Conservation (phyloP, 441 rosid genomes). For the Erodium texanum region DNA sequence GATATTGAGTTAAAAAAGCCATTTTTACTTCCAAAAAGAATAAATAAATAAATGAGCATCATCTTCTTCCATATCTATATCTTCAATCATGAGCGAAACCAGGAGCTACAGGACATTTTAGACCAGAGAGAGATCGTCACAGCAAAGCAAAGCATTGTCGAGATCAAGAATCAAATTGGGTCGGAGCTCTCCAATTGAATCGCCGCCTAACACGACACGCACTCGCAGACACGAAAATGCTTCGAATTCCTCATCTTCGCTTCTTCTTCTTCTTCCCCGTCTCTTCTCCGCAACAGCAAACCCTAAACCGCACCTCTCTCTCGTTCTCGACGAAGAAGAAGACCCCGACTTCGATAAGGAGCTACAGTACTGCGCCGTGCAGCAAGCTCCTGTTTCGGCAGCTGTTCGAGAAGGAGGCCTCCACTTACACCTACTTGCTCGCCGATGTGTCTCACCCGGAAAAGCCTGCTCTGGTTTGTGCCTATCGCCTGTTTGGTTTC, state of each 20-base stretch:
- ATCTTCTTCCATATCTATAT: too few species aligned
- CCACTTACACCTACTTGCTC: conserved; percentile 75
- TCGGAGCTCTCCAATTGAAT: neutral
- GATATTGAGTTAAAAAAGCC: too few species aligned
- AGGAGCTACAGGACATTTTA: neutral
- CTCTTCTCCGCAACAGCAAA: neutral
- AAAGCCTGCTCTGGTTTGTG: conserved; percentile 69
- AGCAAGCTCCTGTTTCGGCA: conserved; percentile 71
- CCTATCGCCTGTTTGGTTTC: neutral
- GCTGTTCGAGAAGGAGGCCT: conserved; percentile 82
- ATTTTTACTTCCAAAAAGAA: too few species aligned
- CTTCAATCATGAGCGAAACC: neutral
- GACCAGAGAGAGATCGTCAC: neutral
- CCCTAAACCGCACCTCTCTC: neutral
- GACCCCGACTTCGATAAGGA: neutral
- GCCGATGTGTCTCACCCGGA: conserved; percentile 74
- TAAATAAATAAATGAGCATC: too few species aligned
- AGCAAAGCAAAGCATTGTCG: neutral
- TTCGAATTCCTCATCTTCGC: conserved; percentile 4
- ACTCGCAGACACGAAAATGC: neutral
- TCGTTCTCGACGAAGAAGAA: conserved; percentile 1
- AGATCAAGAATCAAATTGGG: neutral
- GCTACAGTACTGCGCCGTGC: conserved; percentile 20
- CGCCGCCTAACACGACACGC: neutral
- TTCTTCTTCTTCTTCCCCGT: neutral